Base-by-base conservation (phyloP, 148 eudicot species). In the Rhododendron molle region DNA sequence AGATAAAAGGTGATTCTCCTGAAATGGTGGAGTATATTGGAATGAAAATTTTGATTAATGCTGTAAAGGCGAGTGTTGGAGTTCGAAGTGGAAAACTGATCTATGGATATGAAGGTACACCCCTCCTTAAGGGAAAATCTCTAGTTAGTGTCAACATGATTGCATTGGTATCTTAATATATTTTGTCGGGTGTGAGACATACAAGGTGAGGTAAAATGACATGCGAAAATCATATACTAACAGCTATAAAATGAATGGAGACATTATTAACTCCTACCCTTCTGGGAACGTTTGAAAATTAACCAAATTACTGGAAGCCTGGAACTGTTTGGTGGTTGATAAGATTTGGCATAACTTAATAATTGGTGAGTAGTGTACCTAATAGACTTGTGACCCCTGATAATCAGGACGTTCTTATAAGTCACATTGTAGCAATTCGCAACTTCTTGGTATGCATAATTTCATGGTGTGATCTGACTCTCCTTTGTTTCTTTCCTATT, bases 1-100 rank as follows among this genome's bases (percentile, higher is more conserved):
- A 97, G 99, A 93, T 95, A 87, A 97, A 97, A 93, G 98, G 99
- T 36, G 98, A 92, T 90, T 92, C 99, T 86, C 99, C 99, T 78
- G 98, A 97, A 86, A 85, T 90, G 94, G 98, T 97, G 83, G 98
- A 97, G 92, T 95, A 87, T 83, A 90, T 89, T 81, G 99, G 99
- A 78, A 97, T 97, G 95, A 91, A 89, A 89, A 97, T 95, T 90
- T 88, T 97, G 90, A 92, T 97, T 46, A 93, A 91, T 92, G 94
- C 95, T 65, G 85, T 97, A 43, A 94, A 90, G 88, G 92, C 43
- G 60, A 88, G 88, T 38, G 91, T 93, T 83, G 99, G 94, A 86
- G 89, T 92, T 80, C 89, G 88, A 78, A 90, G 83, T 62, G 98
- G 99, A 85, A 95, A 93, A 86, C 69, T 97, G 89, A 69, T 95